Conservation (phyloP, 1,284 basidiomycete genomes). For the Ganoderma sinense region DNA sequence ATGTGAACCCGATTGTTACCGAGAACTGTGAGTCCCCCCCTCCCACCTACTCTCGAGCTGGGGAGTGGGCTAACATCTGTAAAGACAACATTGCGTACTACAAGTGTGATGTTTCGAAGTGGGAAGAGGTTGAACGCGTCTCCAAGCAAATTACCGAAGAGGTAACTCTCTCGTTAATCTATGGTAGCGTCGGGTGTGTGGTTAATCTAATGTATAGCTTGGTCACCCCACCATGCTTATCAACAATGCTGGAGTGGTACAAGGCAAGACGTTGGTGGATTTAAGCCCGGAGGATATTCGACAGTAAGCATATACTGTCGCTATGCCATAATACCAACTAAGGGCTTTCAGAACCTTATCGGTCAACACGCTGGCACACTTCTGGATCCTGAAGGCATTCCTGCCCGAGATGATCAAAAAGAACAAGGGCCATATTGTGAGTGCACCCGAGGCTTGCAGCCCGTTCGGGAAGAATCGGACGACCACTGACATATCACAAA, state of each 20-base stretch:
- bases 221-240: constrained; percentile 90
- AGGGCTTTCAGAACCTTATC: constrained; percentile 76
- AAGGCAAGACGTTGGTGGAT: constrained; percentile 88
- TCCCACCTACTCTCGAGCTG: neutral
- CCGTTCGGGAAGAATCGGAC: neutral
- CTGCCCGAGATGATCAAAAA: constrained; percentile 87
- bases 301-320: constrained; percentile 60
- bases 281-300: constrained; percentile 79
- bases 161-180: constrained; percentile 48
- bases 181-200: neutral
- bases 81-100: constrained; percentile 85
- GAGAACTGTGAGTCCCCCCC: constrained; percentile 67
- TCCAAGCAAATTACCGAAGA: constrained; percentile 79
- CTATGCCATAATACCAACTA: neutral
- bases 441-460: constrained; percentile 34
- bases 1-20: constrained; percentile 77
- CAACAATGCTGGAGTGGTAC: constrained; percentile 96
- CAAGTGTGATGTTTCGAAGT: constrained; percentile 90
- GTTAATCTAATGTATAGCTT: constrained; percentile 53
- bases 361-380: constrained; percentile 90
- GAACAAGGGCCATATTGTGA: constrained; percentile 85
- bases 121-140: constrained; percentile 78
- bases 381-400: constrained; percentile 92
- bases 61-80: neutral
- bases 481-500: constrained; percentile 36